phyloP scores from a whole-genome alignment of 768 basidiomycete genomes.

The Phylloporus scabripes region DNA sequence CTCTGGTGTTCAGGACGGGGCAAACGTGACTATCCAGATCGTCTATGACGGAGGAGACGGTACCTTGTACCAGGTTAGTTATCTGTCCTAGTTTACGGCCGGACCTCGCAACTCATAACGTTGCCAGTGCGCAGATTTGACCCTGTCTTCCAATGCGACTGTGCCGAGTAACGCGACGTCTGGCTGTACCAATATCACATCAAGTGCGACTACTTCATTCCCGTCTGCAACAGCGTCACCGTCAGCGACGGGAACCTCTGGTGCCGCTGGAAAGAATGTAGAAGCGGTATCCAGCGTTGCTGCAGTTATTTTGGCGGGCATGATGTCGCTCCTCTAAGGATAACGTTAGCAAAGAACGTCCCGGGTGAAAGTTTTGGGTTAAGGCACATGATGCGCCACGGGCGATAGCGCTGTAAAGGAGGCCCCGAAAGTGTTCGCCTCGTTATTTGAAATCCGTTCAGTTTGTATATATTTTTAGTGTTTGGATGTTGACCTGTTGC shows the following conservation, averaged over 20 bases:
- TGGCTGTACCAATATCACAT: slow-evolving; percentile 32
- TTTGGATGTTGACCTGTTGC: background rate
- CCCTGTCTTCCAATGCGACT: slow-evolving; percentile 39
- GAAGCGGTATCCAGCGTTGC: slow-evolving; percentile 6
- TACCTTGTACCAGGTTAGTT: slow-evolving; percentile 57
- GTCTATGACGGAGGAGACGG: slow-evolving; percentile 62
- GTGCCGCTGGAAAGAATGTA: slow-evolving; percentile 13
- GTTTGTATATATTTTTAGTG: background rate
- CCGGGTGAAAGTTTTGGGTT: background rate
- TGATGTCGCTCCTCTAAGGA: slow-evolving; percentile 12
- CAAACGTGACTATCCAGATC: slow-evolving; percentile 68
- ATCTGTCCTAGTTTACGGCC: background rate
- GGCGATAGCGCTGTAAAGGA: too few relatives aligned
- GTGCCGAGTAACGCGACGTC: slow-evolving; percentile 39
- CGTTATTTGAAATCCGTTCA: background rate
- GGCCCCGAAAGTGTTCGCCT: too few relatives aligned
- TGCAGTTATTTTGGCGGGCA: slow-evolving; percentile 7
- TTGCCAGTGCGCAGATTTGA: slow-evolving; percentile 62
- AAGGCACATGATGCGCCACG: background rate
- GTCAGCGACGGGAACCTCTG: background rate
- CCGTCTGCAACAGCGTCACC: slow-evolving; percentile 8
- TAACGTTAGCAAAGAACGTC: background rate
- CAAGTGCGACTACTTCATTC: slow-evolving; percentile 9
- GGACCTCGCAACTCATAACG: background rate
- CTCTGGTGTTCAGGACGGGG: slow-evolving; percentile 42